phyloP scores from a whole-genome alignment of 176 grass and related monocot genomes.

The barley (Hordeum vulgare) region MorexV3_pseudomolecules_assembly NC_058519.1:609046689-609047188 shows the following conservation, averaged over 20 bases:
- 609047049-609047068: constrained; percentile 33
- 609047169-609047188: neutral
- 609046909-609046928: neutral
- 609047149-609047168: constrained; percentile 13
- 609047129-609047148: constrained; percentile 35
- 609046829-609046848: no score
- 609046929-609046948: neutral
- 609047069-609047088: constrained; percentile 52
- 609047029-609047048: constrained; percentile 43
- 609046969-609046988: neutral
- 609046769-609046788: no score
- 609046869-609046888: neutral
- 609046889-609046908: neutral
- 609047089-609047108: constrained; percentile 20
- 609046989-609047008: constrained; percentile 31
- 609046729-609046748: no score
- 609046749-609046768: no score
- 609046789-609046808: no score
- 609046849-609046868: neutral
- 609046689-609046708: no score
- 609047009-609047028: constrained; percentile 22
- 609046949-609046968: neutral
- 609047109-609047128: constrained; percentile 48
- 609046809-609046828: no score
- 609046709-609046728: no score